Conservation (phyloP, 2,329 filamentous ascomycete species). For the Endothia cerciana region DNA sequence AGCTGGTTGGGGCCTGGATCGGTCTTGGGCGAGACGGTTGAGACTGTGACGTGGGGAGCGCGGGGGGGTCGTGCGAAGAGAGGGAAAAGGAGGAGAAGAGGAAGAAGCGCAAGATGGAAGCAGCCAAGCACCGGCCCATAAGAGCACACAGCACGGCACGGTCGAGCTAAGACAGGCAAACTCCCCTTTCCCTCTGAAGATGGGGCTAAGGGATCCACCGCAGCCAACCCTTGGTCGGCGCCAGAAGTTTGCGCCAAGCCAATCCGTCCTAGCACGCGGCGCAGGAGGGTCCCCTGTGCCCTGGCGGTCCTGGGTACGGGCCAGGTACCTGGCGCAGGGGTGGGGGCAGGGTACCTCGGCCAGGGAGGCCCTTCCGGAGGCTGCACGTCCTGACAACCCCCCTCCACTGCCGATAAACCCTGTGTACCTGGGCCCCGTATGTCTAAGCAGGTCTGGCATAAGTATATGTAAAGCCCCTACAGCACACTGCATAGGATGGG, state of each 20-base stretch:
- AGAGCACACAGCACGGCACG: constrained; percentile 7
- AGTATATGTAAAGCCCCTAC: too few species aligned
- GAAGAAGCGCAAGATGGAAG: constrained; percentile 13
- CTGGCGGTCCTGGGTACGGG: neutral
- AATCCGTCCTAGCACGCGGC: constrained; percentile 23
- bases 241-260: constrained; percentile 21
- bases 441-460: too few species aligned
- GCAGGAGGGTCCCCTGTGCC: neutral
- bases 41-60: neutral
- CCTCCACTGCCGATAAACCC: neutral
- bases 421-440: neutral
- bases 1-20: neutral
- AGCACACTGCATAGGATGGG: too few species aligned
- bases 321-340: too few species aligned
- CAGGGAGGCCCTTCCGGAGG: too few species aligned
- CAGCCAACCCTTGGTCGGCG: constrained; percentile 16
- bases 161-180: constrained; percentile 17
- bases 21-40: neutral
- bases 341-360: neutral
- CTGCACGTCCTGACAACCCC: too few species aligned
- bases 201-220: constrained; percentile 18
- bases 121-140: constrained; percentile 10
- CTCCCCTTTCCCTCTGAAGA: constrained; percentile 15
- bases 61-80: constrained; percentile 10
- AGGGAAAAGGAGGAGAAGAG: constrained; percentile 6